Evolutionary conservation across 768 basidiomycete genomes (phyloP), one percentile per base, ranked within the genome.

Genomic region (Boletus sensibilis): DNA sequence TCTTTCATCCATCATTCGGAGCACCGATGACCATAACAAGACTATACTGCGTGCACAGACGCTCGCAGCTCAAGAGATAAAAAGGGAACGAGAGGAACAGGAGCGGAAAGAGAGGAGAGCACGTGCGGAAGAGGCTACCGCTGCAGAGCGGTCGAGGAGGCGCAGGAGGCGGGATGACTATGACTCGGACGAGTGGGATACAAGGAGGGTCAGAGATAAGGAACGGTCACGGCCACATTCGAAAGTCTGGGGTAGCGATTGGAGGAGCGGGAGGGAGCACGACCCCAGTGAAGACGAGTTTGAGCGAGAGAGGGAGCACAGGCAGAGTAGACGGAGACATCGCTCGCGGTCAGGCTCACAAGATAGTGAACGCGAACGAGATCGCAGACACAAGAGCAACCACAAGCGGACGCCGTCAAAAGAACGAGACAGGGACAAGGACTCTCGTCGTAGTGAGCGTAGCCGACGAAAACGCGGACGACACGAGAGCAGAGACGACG

Each of bases 21-120:
- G 84, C 61, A 97, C 97, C 5, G 95, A 97, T 68, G 95, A 95
- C 55, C 97, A 99, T 67, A 99, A 99, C 72, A 86, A 88, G 73
- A 85, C 89, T 13, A 78, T 99, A 44, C 70, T 92, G 21, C 82
- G 82, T 53, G 81, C 88, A 25, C 90, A 92, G 72, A 86, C 87
- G 0, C 69, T 76, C 13, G 87, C 89, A 34, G 87, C 88, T 2
- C 80, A 88, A 60, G 89, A 91, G 61, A 75, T 85, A n/a, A 87
- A 90, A 55, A 75, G 74, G 27, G 85, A 86, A 59, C 73, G 84
- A 25, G 80, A 85, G n/a, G 88, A 88, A 56, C 78, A 81, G 58
- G 85, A 88, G 67, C 75, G 82, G 56, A 76, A 65, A 44, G 87
- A 89, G 61, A 74, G 88, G 35, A 75, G 79, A 53, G 79, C 78